A percentile compares a stretch with the other conserved stretches of the same genome.
These are phyloP conservation scores for Lippia alba DNA, from an alignment of 305 asterid species.

Conservation along the genomic window DNA sequence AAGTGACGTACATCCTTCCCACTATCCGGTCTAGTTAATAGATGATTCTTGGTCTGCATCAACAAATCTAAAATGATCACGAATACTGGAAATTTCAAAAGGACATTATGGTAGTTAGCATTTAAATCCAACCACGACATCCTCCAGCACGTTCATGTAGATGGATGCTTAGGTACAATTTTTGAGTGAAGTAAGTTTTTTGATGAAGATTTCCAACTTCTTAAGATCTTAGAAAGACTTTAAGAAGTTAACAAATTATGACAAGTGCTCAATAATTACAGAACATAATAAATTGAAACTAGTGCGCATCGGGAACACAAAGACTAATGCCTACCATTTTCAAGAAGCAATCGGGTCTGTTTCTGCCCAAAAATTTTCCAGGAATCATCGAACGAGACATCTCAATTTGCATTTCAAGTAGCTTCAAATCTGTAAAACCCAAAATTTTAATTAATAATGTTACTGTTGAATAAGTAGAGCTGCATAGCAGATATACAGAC, in stretches of 20 bases:
- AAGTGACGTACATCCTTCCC: conserved; percentile 89
- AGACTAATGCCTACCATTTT: conserved; percentile 63
- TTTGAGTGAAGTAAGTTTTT: neutral
- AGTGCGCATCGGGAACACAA: neutral
- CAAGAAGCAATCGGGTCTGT: conserved; percentile 76
- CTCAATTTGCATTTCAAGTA: conserved; percentile 67
- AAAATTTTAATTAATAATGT: conserved; percentile 20
- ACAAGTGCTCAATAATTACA: conserved; percentile 29
- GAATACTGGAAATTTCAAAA: conserved; percentile 27
- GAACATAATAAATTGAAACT: conserved; percentile 16
- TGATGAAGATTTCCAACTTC: no score
- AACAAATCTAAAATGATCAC: conserved; percentile 30
- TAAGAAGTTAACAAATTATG: neutral
- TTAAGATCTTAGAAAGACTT: no score
- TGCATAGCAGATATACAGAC: conserved; percentile 27
- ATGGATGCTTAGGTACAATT: conserved; percentile 6
- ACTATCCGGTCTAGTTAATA: conserved; percentile 53
- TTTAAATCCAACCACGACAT: conserved; percentile 10
- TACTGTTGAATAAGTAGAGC: conserved; percentile 13
- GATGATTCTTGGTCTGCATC: conserved; percentile 61
- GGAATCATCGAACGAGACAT: conserved; percentile 70
- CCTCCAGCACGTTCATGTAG: neutral
- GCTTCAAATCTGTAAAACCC: conserved; percentile 60
- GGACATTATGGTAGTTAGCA: conserved; percentile 19
- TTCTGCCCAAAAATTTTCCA: conserved; percentile 63